A percentile compares a stretch with the other conserved stretches of the same genome.
These are phyloP conservation scores for Aspergillus indologenus DNA, from an alignment of 495 filamentous ascomycete species.

Conservation along the genomic window DNA sequence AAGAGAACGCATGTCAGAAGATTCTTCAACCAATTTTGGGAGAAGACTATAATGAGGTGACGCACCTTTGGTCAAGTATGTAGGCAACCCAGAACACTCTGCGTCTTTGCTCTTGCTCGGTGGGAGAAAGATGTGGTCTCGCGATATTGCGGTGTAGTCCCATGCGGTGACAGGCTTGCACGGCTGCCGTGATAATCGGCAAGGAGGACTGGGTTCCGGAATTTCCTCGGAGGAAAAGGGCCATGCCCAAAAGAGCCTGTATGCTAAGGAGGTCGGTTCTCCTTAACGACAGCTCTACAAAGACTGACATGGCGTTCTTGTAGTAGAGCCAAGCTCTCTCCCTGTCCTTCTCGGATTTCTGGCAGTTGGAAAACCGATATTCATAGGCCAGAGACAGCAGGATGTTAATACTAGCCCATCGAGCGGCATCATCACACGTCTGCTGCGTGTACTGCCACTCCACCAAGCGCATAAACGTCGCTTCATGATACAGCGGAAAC, in stretches of 20 bases:
- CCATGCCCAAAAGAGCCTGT: slow-evolving; percentile 92
- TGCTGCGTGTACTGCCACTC: slow-evolving; percentile 89
- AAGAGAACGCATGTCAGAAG: neutral
- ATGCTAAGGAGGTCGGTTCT: slow-evolving; percentile 93
- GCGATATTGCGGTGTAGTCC: slow-evolving; percentile 89
- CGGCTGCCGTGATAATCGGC: slow-evolving; percentile 86
- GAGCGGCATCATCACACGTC: slow-evolving; percentile 88
- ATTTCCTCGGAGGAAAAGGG: slow-evolving; percentile 89
- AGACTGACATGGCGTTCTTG: slow-evolving; percentile 91
- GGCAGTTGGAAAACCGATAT: slow-evolving; percentile 82
- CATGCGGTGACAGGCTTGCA: slow-evolving; percentile 85
- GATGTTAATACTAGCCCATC: slow-evolving; percentile 96
- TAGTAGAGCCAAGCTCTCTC: slow-evolving; percentile 88
- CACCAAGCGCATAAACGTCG: slow-evolving; percentile 91
- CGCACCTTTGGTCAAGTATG: slow-evolving; percentile 83
- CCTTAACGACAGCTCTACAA: slow-evolving; percentile 84
- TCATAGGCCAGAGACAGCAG: slow-evolving; percentile 86
- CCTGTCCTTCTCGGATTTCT: slow-evolving; percentile 81
- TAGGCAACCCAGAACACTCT: slow-evolving; percentile 96
- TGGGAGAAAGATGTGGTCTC: slow-evolving; percentile 75
- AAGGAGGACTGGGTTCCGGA: slow-evolving; percentile 89
- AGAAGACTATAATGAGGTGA: neutral
- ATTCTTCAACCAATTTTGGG: no score
- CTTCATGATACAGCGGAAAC: slow-evolving; percentile 93
- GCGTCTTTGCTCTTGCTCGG: slow-evolving; percentile 88